Evolutionary conservation across 192 early-diverging fungal genomes (phyloP).

Genomic region (Rhizophagus prolifer): DNA sequence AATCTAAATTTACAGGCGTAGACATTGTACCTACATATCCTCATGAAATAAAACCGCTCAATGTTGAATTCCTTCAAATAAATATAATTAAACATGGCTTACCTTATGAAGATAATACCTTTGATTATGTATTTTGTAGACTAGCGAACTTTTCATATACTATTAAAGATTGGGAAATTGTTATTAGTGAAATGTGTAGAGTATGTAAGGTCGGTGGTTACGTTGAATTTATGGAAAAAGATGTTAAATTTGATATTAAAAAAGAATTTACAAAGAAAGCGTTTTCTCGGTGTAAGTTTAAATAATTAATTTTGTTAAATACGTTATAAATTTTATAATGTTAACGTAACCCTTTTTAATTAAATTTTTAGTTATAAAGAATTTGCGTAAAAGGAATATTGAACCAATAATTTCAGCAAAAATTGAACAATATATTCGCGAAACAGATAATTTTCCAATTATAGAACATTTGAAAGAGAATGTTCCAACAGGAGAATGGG

Average conservation of each 20-base stretch:
- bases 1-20: conserved; percentile 27
- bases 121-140: conserved; percentile 38
- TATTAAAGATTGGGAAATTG: conserved; percentile 19
- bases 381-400: neutral
- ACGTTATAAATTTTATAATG: neutral
- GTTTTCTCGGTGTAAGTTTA: neutral
- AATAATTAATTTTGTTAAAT: neutral
- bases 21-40: conserved; percentile 41
- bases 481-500: neutral
- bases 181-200: neutral
- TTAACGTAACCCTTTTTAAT: neutral
- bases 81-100: conserved; percentile 31
- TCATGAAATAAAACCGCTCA: conserved; percentile 29
- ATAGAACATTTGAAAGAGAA: neutral
- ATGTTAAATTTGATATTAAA: neutral
- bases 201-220: conserved; percentile 5
- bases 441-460: neutral
- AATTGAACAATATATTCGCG: neutral
- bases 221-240: conserved; percentile 14
- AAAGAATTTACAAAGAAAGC: neutral
- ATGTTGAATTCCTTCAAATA: conserved; percentile 32
- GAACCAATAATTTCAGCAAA: neutral
- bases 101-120: conserved; percentile 32
- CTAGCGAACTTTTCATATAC: conserved; percentile 29
- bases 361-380: neutral